These are phyloP conservation scores for Papiliotrema terrestris DNA, from an alignment of 1,284 basidiomycete species.

Conservation along the genomic window DNA sequence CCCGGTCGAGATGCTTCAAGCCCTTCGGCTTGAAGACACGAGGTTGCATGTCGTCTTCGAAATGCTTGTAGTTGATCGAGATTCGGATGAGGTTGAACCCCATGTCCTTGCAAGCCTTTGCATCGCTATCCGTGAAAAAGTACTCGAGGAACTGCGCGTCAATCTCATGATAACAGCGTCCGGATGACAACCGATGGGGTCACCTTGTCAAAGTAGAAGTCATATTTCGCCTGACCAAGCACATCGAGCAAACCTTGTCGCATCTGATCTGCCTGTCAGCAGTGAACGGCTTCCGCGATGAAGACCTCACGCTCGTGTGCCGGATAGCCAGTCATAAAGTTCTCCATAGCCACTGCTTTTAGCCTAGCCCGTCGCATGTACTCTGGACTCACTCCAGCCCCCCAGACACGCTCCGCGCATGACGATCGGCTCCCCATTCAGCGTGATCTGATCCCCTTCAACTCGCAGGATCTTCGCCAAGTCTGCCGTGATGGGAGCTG, in stretches of 20 bases:
- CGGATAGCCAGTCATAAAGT: constrained; percentile 44
- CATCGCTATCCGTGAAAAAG: constrained; percentile 68
- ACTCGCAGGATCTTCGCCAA: too few relatives aligned
- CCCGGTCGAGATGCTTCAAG: constrained; percentile 42
- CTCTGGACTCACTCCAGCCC: too few relatives aligned
- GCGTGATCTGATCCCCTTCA: constrained; percentile 21
- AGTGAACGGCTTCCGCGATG: too few relatives aligned
- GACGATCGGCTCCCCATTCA: constrained; percentile 29
- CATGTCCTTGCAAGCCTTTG: constrained; percentile 60
- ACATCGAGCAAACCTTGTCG: constrained; percentile 63
- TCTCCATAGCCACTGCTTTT: constrained; percentile 49
- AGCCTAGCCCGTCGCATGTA: too few relatives aligned
- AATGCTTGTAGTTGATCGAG: constrained; percentile 40
- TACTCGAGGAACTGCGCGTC: constrained; percentile 70
- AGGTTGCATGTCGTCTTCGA: constrained; percentile 41
- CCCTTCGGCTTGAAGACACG: constrained; percentile 40
- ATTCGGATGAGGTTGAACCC: constrained; percentile 66
- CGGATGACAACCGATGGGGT: too few relatives aligned
- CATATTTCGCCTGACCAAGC: constrained; percentile 63
- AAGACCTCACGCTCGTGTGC: too few relatives aligned
- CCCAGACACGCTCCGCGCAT: constrained; percentile 41
- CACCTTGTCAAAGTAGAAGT: constrained; percentile 76
- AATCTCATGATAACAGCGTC: too few relatives aligned
- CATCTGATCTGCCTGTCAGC: too few relatives aligned
- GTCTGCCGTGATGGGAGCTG: too few relatives aligned